These are phyloP conservation scores for Nothophoma quercina DNA, from an alignment of 2,329 filamentous ascomycete species.

Conservation along the genomic window DNA sequence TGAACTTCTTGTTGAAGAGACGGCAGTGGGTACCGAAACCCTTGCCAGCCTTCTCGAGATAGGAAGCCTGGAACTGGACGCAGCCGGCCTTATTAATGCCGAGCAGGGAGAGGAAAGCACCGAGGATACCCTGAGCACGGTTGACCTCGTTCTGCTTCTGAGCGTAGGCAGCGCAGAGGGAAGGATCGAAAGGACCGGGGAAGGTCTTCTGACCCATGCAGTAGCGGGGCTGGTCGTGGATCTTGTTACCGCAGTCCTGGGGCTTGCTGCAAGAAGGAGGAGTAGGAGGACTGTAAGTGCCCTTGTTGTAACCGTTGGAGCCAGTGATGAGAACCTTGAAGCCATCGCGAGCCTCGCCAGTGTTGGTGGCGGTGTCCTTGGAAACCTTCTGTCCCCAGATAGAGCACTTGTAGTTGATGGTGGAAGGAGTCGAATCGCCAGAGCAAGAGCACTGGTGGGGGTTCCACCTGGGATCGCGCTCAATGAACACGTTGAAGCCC, in stretches of 20 bases:
- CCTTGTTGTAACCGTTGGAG: constrained; percentile 45
- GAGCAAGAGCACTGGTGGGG: constrained; percentile 34
- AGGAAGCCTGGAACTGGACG: constrained; percentile 36
- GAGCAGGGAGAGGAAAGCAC: constrained; percentile 21
- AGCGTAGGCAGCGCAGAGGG: constrained; percentile 34
- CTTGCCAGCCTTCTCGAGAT: constrained; percentile 31
- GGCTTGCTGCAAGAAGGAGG: constrained; percentile 33
- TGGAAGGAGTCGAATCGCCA: constrained; percentile 25
- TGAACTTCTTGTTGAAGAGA: constrained; percentile 37
- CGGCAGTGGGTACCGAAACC: constrained; percentile 38
- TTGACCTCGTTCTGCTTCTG: constrained; percentile 35
- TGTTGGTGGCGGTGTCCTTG: constrained; percentile 30
- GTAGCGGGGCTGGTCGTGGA: constrained; percentile 34
- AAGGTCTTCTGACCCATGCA: constrained; percentile 37
- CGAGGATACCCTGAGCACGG: constrained; percentile 24
- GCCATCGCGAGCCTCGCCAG: constrained; percentile 26
- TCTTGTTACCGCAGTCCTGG: constrained; percentile 30
- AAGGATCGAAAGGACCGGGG: constrained; percentile 36
- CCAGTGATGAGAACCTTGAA: constrained; percentile 44
- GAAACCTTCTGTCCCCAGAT: constrained; percentile 34
- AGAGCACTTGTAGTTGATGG: constrained; percentile 35
- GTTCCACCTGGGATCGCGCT: constrained; percentile 36
- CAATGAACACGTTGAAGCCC: constrained; percentile 39
- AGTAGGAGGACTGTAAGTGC: constrained; percentile 25
- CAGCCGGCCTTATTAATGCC: constrained; percentile 32